These are phyloP conservation scores for Naganishia cerealis DNA, from an alignment of 1,284 basidiomycete species.

Conservation along the genomic window DNA sequence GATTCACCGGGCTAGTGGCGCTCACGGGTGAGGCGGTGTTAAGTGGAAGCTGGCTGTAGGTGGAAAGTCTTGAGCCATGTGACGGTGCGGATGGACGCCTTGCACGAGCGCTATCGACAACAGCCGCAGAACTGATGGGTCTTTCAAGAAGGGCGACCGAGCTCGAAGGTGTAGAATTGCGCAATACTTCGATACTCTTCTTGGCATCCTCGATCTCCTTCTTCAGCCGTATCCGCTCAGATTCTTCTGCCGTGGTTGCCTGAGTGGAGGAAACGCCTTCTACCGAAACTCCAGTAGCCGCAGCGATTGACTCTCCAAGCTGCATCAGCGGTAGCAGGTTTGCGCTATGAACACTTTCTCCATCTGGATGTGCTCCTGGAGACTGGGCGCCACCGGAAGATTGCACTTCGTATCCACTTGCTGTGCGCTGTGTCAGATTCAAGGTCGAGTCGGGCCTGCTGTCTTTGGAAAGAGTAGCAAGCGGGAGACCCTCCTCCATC, in stretches of 20 bases:
- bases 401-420: conserved; percentile 8
- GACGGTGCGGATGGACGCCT: conserved; percentile 21
- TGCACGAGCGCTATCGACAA: conserved; percentile 11
- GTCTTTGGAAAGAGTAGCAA: conserved; percentile 19
- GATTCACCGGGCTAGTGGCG: neutral
- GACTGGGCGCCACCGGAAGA: conserved; percentile 5
- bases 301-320: conserved; percentile 27
- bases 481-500: conserved; percentile 24
- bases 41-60: neutral
- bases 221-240: conserved; percentile 45
- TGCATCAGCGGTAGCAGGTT: conserved; percentile 28
- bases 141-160: conserved; percentile 9
- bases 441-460: conserved; percentile 35
- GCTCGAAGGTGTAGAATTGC: conserved; percentile 37
- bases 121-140: conserved; percentile 2
- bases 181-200: conserved; percentile 45
- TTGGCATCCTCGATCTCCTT: conserved; percentile 50
- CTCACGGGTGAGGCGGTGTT: neutral
- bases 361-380: conserved; percentile 16
- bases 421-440: conserved; percentile 33
- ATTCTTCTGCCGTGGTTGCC: conserved; percentile 32
- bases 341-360: conserved; percentile 10
- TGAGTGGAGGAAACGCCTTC: neutral
- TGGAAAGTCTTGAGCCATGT: conserved; percentile 2
- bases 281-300: conserved; percentile 2